Base-by-base conservation (phyloP, 345 rosid species). In the Murraya paniculata region DNA sequence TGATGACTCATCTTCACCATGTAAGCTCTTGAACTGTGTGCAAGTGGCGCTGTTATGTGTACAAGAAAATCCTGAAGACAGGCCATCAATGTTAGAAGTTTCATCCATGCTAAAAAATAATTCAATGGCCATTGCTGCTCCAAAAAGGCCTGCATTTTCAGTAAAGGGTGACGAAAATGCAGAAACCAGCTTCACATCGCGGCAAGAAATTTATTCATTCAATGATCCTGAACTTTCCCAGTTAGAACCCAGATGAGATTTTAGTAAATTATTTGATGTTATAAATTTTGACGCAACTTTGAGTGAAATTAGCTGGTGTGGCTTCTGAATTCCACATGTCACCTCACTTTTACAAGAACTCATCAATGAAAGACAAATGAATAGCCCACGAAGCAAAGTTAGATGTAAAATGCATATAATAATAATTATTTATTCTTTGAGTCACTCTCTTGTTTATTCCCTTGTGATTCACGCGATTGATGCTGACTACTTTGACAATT, bases 161-260 rank as follows among this genome's bases (percentile, higher is more conserved):
- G 19, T 55, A 13, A 76, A 21, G 33, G 28, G 9, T 5, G 67
- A 31, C 4, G 61, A 22, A 16, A 30, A 27, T 61, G 25, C 36
- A 39, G 69, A 11, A 7, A 31, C 31, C 14, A 55, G 53, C 16
- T 78, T 77, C 14, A 27, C 64, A 21, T 50, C 74, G 2, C 25
- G 38, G 24, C 80, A 79, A 57, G 76, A 70, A 66, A 50, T 57
- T 64, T 80, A 30, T 35, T 83, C 88, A 4, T 56, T 64, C 56
- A 77, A 84, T 61, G 83, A 84, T 50, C 55, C 78, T 7, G 27
- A 83, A 3, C 36, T 84, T 28, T 80, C 87, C 18, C 39, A 82
- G 58, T 7, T 88, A 64, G 69, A 48, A 22, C 85, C 89, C 21
- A 77, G 87, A 19, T 84, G 74, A 83, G 19, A 38, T 7, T 41